These are phyloP conservation scores for Musa beccarii DNA, from an alignment of 176 grass and related monocot species.

Conservation along the genomic window DNA sequence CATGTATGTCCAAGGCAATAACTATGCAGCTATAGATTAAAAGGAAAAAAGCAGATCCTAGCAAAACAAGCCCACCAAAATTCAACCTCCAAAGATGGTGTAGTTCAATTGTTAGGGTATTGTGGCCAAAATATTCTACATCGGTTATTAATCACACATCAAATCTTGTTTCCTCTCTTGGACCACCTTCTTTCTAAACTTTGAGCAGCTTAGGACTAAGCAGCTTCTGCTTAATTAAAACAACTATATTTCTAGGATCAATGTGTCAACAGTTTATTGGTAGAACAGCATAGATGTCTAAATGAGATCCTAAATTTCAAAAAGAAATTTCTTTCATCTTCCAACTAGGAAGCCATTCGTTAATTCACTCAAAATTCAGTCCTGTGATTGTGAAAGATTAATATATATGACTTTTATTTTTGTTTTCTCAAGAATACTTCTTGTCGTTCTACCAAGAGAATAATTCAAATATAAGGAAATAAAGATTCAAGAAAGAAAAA, in stretches of 20 bases:
- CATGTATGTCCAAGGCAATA: too few species aligned
- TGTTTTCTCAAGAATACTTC: too few species aligned
- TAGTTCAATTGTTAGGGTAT: too few species aligned
- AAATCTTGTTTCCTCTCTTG: too few species aligned
- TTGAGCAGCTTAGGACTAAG: not conserved
- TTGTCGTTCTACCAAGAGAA: not conserved
- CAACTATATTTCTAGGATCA: not conserved
- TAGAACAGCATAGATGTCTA: not conserved
- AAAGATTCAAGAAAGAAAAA: constrained; percentile 15
- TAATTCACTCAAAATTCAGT: not conserved
- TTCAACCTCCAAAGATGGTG: too few species aligned
- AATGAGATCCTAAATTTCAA: not conserved
- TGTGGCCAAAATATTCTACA: too few species aligned
- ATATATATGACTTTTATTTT: not conserved
- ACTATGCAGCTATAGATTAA: not conserved
- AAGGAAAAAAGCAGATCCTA: not conserved
- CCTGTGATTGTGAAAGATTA: not conserved
- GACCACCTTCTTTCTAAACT: too few species aligned
- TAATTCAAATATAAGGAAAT: not conserved
- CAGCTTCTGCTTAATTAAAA: not conserved
- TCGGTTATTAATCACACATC: too few species aligned
- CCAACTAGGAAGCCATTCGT: not conserved
- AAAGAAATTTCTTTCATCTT: not conserved
- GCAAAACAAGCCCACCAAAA: not conserved
- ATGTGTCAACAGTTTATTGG: not conserved